Evolutionary conservation across 176 grass and related monocot species (phyloP).

Genomic region (Juncus effusus): DNA sequence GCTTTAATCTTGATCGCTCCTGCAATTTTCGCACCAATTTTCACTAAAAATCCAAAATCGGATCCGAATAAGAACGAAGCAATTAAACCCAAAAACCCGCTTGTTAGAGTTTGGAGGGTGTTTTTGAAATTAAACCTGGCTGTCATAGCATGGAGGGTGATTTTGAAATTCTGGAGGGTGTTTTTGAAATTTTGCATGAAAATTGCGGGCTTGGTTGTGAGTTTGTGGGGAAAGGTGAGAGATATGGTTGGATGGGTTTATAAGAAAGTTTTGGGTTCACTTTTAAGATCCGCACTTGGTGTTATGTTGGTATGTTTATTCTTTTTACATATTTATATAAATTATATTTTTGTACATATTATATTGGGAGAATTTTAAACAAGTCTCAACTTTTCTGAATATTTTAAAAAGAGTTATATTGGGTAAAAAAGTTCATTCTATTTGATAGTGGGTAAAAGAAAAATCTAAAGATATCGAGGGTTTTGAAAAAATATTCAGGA

Average conservation of each 20-base stretch:
- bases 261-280: constrained; percentile 36
- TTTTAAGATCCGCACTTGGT: constrained; percentile 58
- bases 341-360: neutral
- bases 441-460: too few relatives aligned
- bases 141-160: constrained; percentile 6
- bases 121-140: constrained; percentile 52
- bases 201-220: constrained; percentile 29
- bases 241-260: constrained; percentile 42
- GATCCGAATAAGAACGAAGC: constrained; percentile 2
- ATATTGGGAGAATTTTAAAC: neutral
- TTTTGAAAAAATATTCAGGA: too few relatives aligned
- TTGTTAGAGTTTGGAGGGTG: constrained; percentile 41
- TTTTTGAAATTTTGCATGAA: constrained; percentile 42
- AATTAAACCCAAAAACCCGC: constrained; percentile 25
- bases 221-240: constrained; percentile 33
- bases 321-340: neutral
- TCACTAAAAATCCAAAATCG: constrained; percentile 30
- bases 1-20: constrained; percentile 80
- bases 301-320: constrained; percentile 48
- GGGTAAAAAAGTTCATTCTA: too few relatives aligned
- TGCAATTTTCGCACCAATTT: constrained; percentile 50
- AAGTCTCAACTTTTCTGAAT: too few relatives aligned
- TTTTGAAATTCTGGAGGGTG: constrained; percentile 25
- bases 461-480: too few relatives aligned
- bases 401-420: too few relatives aligned